These are phyloP conservation scores for Mortierella sp. DNA, from an alignment of 371 early-diverging fungal species.

Conservation along the genomic window DNA sequence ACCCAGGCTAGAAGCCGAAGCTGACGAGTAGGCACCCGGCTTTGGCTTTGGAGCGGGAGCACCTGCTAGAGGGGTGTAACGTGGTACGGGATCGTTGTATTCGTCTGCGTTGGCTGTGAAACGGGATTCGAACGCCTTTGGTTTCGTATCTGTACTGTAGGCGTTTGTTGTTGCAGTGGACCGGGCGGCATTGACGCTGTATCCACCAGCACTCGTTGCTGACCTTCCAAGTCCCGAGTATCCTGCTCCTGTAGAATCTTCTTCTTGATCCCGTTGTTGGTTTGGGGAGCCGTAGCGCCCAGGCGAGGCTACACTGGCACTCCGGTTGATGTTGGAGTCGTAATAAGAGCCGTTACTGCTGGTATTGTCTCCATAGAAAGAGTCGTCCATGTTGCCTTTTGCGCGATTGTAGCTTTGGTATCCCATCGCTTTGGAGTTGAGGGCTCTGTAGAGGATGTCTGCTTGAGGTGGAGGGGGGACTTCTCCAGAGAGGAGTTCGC, in stretches of 20 bases:
- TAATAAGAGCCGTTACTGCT: not conserved
- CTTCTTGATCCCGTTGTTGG: too few relatives aligned
- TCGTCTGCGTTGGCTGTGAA: too few relatives aligned
- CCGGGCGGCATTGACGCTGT: not conserved
- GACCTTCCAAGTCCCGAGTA: not conserved
- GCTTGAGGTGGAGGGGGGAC: conserved; percentile 84
- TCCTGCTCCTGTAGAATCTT: too few relatives aligned
- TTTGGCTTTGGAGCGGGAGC: conserved; percentile 1
- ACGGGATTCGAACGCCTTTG: too few relatives aligned
- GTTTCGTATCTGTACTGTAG: too few relatives aligned
- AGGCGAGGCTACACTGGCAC: conserved; percentile 3
- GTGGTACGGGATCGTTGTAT: conserved; percentile 4
- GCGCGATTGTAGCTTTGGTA: not conserved
- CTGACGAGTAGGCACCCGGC: too few relatives aligned
- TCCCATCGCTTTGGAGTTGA: conserved; percentile 57
- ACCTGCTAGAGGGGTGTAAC: not conserved
- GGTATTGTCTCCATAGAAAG: not conserved
- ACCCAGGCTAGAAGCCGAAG: not conserved
- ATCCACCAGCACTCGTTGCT: not conserved
- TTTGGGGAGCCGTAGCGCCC: not conserved
- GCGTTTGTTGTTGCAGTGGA: too few relatives aligned
- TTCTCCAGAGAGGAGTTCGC: conserved; percentile 80
- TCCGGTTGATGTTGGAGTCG: not conserved
- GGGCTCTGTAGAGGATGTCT: conserved; percentile 78
- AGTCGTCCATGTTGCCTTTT: not conserved